Conservation (phyloP, 495 filamentous ascomycete genomes). For the Xylaria acuta region DNA sequence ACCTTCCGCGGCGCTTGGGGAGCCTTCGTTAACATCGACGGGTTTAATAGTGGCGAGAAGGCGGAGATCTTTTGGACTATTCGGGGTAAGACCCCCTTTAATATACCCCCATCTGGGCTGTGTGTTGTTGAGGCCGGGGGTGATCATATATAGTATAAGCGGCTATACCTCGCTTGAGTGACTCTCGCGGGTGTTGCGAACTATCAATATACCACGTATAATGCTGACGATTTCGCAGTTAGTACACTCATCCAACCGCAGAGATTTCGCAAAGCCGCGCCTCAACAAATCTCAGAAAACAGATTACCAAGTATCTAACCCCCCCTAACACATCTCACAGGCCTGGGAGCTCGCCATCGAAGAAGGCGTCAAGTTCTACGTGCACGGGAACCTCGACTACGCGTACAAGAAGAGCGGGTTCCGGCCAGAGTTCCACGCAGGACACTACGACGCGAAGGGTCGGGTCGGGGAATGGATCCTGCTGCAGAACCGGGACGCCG, state of each 20-base stretch:
- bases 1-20: slow-evolving; percentile 53
- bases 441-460: slow-evolving; percentile 64
- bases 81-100: slow-evolving; percentile 33
- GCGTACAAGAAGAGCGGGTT: slow-evolving; percentile 53
- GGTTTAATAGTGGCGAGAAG: slow-evolving; percentile 61
- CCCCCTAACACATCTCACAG: not conserved
- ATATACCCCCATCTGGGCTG: not conserved
- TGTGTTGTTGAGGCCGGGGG: not conserved
- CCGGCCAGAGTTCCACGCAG: slow-evolving; percentile 51
- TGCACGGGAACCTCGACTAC: slow-evolving; percentile 59
- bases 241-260: not conserved
- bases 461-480: slow-evolving; percentile 59
- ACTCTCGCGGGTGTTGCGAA: not conserved
- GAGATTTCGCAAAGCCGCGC: not conserved
- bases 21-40: slow-evolving; percentile 62
- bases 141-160: not conserved
- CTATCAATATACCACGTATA: not conserved
- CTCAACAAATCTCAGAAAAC: not conserved
- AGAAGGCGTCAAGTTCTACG: slow-evolving; percentile 57
- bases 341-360: slow-evolving; percentile 61
- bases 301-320: not conserved
- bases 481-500: slow-evolving; percentile 44
- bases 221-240: slow-evolving; percentile 8
- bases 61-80: slow-evolving; percentile 62
- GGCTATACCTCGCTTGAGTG: not conserved